Evolutionary conservation across 1,139 yeast genomes (phyloP).

Genomic region (Suhomyces choctaworum): DNA sequence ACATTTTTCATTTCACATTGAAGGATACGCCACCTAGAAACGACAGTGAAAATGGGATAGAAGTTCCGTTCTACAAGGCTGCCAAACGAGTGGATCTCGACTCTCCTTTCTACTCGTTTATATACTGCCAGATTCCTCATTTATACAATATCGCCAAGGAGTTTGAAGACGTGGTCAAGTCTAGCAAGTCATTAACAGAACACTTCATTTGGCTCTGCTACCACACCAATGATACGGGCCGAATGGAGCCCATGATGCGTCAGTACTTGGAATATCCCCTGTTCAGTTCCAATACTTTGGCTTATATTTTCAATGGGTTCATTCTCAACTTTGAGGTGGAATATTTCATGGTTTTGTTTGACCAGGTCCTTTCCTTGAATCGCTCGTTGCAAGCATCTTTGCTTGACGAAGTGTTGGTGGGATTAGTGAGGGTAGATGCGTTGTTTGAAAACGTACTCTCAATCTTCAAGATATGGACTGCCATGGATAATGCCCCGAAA

Average conservation of each 20-base stretch:
- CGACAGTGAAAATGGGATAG: conserved; percentile 16
- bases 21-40: conserved; percentile 5
- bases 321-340: conserved; percentile 37
- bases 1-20: conserved; percentile 14
- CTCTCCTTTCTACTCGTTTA: conserved; percentile 16
- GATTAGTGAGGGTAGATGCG: conserved; percentile 31
- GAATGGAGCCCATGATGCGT: conserved; percentile 23
- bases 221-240: conserved; percentile 31
- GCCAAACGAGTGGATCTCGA: conserved; percentile 15
- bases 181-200: conserved; percentile 21
- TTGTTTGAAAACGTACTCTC: conserved; percentile 33
- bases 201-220: conserved; percentile 35
- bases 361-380: conserved; percentile 22
- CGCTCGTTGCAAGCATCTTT: conserved; percentile 25
- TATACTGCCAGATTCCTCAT: conserved; percentile 21
- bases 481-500: conserved; percentile 19
- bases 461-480: conserved; percentile 33
- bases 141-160: conserved; percentile 22
- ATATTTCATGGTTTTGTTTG: conserved; percentile 26
- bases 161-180: conserved; percentile 18
- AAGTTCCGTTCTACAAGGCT: conserved; percentile 19
- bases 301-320: conserved; percentile 33
- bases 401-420: conserved; percentile 29
- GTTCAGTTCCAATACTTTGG: conserved; percentile 27
- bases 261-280: conserved; percentile 20